Evolutionary conservation across 1,284 basidiomycete genomes (phyloP).

Genomic region (Moesziomyces globuligerus): DNA sequence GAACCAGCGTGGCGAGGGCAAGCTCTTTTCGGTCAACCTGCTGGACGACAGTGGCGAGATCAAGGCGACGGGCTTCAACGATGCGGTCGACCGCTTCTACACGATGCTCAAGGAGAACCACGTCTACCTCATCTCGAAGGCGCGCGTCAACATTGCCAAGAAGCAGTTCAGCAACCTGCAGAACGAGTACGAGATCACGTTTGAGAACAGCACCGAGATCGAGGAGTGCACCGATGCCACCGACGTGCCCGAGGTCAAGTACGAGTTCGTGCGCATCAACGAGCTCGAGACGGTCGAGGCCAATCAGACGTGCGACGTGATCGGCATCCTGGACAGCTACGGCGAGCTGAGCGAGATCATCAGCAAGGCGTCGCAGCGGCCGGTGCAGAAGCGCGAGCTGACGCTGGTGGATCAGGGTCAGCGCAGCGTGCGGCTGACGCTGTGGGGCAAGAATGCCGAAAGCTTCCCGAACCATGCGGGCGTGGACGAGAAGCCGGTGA

Average conservation of each 20-base stretch:
- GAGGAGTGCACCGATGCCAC: conserved; percentile 62
- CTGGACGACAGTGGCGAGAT: conserved; percentile 84
- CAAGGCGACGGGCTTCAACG: conserved; percentile 83
- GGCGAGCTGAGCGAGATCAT: conserved; percentile 63
- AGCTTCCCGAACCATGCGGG: conserved; percentile 71
- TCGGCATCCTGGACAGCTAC: conserved; percentile 61
- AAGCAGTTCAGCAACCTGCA: conserved; percentile 92
- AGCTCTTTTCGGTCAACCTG: conserved; percentile 89
- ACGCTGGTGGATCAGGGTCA: conserved; percentile 86
- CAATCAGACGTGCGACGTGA: conserved; percentile 68
- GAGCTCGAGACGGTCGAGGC: conserved; percentile 63
- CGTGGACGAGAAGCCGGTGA: conserved; percentile 62
- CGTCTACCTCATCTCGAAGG: conserved; percentile 90
- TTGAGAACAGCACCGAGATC: conserved; percentile 74
- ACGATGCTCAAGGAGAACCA: conserved; percentile 88
- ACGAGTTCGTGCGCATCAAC: conserved; percentile 64
- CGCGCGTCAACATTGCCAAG: conserved; percentile 91
- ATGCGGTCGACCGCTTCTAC: conserved; percentile 84
- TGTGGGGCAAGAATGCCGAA: conserved; percentile 97
- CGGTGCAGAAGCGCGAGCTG: conserved; percentile 64
- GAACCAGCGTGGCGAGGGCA: conserved; percentile 91
- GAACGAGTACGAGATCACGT: conserved; percentile 92
- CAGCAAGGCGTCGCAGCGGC: conserved; percentile 64
- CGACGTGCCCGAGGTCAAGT: conserved; percentile 67
- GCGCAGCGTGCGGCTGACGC: conserved; percentile 83